Base-by-base conservation (phyloP, 163 green algal species). In the Chloromonas sp. region DNA sequence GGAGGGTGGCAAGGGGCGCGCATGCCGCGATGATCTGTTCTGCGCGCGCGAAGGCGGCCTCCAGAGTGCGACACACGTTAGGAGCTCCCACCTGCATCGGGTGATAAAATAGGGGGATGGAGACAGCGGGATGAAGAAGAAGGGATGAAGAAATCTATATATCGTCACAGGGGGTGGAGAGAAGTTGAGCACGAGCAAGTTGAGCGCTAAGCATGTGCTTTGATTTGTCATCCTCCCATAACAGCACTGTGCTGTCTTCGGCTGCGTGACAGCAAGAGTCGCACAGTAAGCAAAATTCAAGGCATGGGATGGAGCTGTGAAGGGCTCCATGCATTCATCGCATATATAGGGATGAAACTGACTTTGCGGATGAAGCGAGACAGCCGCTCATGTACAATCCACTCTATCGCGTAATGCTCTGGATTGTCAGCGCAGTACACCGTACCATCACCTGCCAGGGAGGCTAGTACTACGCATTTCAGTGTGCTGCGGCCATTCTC, bases 51-150 rank as follows among this genome's bases (percentile, higher is more conserved):
- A 88, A 82, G 0, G 85, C 85, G 1, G 61, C 61, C 61, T 86
- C 79, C 57, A 88, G 82, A 60, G 36, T 71, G 78, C 85, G 85
- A 60, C 85, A 88, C 36, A 88, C 85, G 79, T 88, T 88, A 61
- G 83, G 82, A 1, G 82, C 78, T 14, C 85, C 85, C 0, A 81
- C 85, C 85, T 88, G 78, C 11, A 57, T 11, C 3, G 57, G 5
- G 66, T 36, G 3, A 62, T 8, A 5, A 66, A 5, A 62, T 15
- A 70, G 2, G 57, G 3, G 2, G 59, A 2, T 74, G 3, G 36
- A 36, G 36, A 36, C 36, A 36, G 36, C 36, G 36, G 36, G 36
- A 36, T 36, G 36, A 36, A 36, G 36, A 36, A 36, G 36, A 36
- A 36, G 36, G 36, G 36, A 83, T 71, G 5, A 13, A 74, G 1